phyloP scores from a whole-genome alignment of 768 basidiomycete genomes.

The Podaxis sp. region DNA sequence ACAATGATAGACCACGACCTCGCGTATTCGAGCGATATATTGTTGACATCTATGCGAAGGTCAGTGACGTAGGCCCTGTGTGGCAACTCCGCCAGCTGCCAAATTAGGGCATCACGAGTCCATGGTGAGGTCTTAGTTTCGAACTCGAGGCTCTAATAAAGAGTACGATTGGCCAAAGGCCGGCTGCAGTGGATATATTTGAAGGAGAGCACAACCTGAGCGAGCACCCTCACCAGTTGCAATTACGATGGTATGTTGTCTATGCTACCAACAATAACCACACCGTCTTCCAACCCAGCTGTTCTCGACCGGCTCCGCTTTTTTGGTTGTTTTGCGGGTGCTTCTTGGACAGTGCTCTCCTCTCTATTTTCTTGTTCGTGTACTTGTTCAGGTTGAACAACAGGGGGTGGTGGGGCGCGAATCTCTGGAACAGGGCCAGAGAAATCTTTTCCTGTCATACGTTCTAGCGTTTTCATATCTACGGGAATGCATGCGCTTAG shows the following conservation, averaged over 20 bases:
- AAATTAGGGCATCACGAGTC: not conserved
- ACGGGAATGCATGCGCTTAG: not conserved
- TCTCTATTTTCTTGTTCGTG: conserved; percentile 18
- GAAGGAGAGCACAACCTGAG: not conserved
- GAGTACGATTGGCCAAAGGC: not conserved
- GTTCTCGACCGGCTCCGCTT: conserved; percentile 28
- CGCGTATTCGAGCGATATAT: not conserved
- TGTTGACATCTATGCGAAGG: not conserved
- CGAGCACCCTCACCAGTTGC: not conserved
- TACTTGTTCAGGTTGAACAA: conserved; percentile 20
- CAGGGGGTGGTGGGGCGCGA: conserved; percentile 35
- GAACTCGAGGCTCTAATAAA: not conserved
- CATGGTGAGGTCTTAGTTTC: not conserved
- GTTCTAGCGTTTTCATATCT: conserved; percentile 75
- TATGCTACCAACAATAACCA: conserved; percentile 38
- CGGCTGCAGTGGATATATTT: not conserved
- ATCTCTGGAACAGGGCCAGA: conserved; percentile 80
- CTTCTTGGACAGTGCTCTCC: conserved; percentile 13
- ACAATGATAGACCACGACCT: not conserved
- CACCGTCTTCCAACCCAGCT: conserved; percentile 28
- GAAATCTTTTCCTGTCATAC: conserved; percentile 86
- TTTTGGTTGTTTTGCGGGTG: conserved; percentile 23
- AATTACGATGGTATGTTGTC: conserved; percentile 26
- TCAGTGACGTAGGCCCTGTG: conserved; percentile 6
- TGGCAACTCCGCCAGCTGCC: not conserved